These are phyloP conservation scores for Crithidia brevicula DNA, from an alignment of 208 protist species.

Conservation along the genomic window DNA sequence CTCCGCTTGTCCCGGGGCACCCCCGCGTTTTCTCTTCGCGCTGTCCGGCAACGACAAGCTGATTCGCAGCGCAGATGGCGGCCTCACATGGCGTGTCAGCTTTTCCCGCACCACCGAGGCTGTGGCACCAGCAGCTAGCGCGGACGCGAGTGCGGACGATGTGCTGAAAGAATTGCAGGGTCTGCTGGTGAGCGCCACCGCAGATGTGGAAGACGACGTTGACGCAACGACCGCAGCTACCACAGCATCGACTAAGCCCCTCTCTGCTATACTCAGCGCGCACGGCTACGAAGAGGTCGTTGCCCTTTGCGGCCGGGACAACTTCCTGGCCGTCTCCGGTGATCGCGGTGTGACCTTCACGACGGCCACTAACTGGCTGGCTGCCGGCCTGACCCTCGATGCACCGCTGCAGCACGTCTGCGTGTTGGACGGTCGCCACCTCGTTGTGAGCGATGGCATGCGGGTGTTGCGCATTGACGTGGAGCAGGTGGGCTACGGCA, in stretches of 20 bases:
- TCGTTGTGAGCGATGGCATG: conserved; percentile 21
- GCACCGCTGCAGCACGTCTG: conserved; percentile 18
- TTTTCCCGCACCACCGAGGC: conserved; percentile 17
- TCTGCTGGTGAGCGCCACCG: conserved; percentile 14
- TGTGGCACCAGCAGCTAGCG: not conserved
- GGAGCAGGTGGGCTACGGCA: conserved; percentile 1
- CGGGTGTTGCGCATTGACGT: conserved; percentile 16
- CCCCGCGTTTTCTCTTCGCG: conserved; percentile 69
- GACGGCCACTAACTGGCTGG: conserved; percentile 11
- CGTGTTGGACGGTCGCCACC: conserved; percentile 19
- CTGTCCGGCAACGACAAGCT: conserved; percentile 54
- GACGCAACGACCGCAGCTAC: not conserved
- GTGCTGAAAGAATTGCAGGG: conserved; percentile 21
- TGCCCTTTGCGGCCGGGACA: conserved; percentile 45
- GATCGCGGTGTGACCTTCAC: conserved; percentile 71
- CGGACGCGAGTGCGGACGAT: not conserved
- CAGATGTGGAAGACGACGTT: conserved; percentile 14
- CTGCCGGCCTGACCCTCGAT: not conserved
- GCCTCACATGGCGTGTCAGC: conserved; percentile 52
- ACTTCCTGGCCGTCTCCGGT: conserved; percentile 67
- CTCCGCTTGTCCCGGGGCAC: conserved; percentile 34
- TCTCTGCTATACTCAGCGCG: conserved; percentile 19
- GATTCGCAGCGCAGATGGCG: conserved; percentile 70
- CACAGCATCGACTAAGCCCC: not conserved
- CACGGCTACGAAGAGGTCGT: conserved; percentile 49